Conservation (phyloP, 148 eudicot genomes). For the Rhododendron henanense region DNA sequence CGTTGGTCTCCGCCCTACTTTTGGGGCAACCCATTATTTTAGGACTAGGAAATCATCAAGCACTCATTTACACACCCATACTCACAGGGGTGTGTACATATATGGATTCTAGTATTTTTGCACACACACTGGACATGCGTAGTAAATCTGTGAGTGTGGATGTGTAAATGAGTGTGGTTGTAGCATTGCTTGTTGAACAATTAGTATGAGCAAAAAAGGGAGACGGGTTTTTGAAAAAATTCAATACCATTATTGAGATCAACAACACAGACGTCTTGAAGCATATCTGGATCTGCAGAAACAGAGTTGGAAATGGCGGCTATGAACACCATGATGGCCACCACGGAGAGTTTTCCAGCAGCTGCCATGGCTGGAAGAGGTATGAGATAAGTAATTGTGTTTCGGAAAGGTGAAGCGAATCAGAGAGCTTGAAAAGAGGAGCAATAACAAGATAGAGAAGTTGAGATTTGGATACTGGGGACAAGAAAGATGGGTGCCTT, state of each 20-base stretch:
- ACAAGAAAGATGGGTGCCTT: not conserved
- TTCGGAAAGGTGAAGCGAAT: not conserved
- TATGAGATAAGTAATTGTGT: too few relatives aligned
- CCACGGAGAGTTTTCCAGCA: not conserved
- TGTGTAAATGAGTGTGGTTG: too few relatives aligned
- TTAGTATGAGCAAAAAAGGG: not conserved
- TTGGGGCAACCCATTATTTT: too few relatives aligned
- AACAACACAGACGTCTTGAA: slow-evolving; percentile 29
- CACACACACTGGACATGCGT: too few relatives aligned
- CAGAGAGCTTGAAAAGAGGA: not conserved
- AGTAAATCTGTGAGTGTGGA: too few relatives aligned
- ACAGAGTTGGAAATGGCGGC: slow-evolving; percentile 13
- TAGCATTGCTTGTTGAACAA: not conserved
- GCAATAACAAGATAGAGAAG: not conserved
- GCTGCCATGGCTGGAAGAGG: not conserved
- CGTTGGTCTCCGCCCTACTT: too few relatives aligned
- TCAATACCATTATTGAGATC: slow-evolving; percentile 24
- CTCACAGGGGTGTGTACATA: too few relatives aligned
- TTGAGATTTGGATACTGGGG: not conserved
- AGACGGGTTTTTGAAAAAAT: too few relatives aligned
- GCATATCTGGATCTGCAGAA: slow-evolving; percentile 44
- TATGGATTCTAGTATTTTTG: too few relatives aligned
- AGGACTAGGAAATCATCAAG: too few relatives aligned
- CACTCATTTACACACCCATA: too few relatives aligned
- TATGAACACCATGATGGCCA: slow-evolving; percentile 9